phyloP scores from a whole-genome alignment of 2,329 filamentous ascomycete genomes.

The Microcyclospora pomicola region DNA sequence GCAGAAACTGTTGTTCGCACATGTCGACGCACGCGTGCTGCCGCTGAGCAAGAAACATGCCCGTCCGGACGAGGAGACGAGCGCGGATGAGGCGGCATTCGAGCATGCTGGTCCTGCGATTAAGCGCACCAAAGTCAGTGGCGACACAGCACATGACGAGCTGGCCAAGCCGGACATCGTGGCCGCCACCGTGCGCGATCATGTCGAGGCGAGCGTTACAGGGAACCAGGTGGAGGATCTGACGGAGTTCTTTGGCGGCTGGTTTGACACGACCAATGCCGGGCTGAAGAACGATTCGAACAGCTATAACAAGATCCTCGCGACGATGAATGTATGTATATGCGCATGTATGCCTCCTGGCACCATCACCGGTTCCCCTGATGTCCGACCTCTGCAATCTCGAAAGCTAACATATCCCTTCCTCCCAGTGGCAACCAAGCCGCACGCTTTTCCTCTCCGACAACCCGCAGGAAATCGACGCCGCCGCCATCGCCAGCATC shows the following conservation, averaged over 20 bases:
- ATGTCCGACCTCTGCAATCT: background rate
- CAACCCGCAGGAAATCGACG: constrained; percentile 47
- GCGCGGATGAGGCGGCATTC: constrained; percentile 2
- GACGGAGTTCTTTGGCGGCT: constrained; percentile 45
- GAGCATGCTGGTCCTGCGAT: constrained; percentile 4
- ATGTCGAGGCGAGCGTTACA: constrained; percentile 22
- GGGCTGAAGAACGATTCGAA: constrained; percentile 53
- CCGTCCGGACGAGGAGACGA: constrained; percentile 8
- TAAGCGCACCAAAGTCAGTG: constrained; percentile 4
- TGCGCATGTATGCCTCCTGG: background rate
- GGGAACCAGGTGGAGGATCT: constrained; percentile 44
- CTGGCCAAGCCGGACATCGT: constrained; percentile 1
- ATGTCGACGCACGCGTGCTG: constrained; percentile 26
- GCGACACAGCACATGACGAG: constrained; percentile 1
- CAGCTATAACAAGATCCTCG: constrained; percentile 55
- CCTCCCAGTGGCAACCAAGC: constrained; percentile 27
- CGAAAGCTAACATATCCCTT: background rate
- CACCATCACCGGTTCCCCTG: background rate
- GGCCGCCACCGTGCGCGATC: background rate
- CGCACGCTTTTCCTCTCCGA: constrained; percentile 71
- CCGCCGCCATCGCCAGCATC: constrained; percentile 30
- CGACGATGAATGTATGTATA: constrained; percentile 24
- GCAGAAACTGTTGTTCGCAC: constrained; percentile 65
- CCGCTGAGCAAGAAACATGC: constrained; percentile 7
- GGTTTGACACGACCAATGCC: constrained; percentile 71